phyloP scores from a whole-genome alignment of 257 asterid species.

The Solanum ossicruentum region DNA sequence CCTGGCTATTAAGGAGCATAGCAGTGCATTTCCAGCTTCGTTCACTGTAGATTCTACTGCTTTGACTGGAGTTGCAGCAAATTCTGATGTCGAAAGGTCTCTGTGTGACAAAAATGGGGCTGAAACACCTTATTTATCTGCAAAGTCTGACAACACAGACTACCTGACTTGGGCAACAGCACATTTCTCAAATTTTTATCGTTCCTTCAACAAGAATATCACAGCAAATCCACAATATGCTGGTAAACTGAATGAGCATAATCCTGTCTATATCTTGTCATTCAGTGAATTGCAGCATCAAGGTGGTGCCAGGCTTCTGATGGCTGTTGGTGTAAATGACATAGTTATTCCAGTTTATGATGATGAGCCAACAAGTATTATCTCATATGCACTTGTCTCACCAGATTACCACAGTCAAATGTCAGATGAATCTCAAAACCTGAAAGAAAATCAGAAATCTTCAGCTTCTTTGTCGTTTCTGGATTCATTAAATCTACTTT shows the following conservation, averaged over 20 bases:
- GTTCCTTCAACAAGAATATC: conserved; percentile 50
- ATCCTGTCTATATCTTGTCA: conserved; percentile 59
- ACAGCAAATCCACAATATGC: conserved; percentile 37
- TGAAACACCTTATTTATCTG: conserved; percentile 27
- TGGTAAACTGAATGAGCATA: conserved; percentile 40
- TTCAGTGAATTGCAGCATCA: conserved; percentile 47
- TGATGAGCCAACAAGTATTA: conserved; percentile 90
- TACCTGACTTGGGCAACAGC: conserved; percentile 58
- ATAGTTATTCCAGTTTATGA: conserved; percentile 73
- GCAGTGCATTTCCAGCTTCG: neutral
- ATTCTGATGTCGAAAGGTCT: neutral
- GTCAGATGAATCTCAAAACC: conserved; percentile 48
- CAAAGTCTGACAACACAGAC: conserved; percentile 39
- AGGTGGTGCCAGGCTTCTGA: conserved; percentile 63
- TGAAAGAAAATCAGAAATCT: conserved; percentile 23
- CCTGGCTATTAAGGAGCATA: neutral
- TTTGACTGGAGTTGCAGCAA: neutral
- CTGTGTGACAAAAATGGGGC: conserved; percentile 10
- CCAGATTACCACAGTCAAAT: conserved; percentile 44
- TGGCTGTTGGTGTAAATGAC: conserved; percentile 57
- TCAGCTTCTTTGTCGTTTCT: conserved; percentile 20
- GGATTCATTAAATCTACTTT: conserved; percentile 34
- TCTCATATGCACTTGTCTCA: conserved; percentile 65
- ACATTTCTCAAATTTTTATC: conserved; percentile 60
- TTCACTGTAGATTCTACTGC: neutral